A percentile compares a stretch with the other conserved stretches of the same genome.
These are phyloP conservation scores for Purpureocillium lavendulum DNA, from an alignment of 2,329 filamentous ascomycete genomes.

Conservation along the genomic window DNA sequence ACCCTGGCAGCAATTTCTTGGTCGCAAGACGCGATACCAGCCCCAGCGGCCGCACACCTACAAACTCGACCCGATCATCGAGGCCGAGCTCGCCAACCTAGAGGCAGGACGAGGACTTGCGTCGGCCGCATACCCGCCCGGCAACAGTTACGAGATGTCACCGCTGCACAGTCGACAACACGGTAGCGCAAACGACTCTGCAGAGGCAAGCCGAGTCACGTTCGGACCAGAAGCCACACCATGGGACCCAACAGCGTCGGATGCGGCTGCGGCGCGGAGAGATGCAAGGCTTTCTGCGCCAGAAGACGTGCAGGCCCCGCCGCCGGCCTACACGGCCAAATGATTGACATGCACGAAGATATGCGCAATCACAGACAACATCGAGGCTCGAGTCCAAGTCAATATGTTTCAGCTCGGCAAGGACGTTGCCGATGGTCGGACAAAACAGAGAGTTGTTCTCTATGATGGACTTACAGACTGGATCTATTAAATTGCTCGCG, in stretches of 20 bases:
- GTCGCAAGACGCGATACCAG: background rate
- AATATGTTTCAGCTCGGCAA: too few species aligned
- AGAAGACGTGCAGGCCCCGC: too few species aligned
- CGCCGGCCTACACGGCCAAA: too few species aligned
- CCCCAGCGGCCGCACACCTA: background rate
- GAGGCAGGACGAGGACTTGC: background rate
- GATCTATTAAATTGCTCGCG: too few species aligned
- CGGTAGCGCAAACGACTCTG: too few species aligned
- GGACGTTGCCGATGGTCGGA: too few species aligned
- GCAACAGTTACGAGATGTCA: background rate
- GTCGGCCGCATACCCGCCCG: background rate
- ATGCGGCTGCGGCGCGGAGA: background rate
- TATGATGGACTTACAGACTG: too few species aligned
- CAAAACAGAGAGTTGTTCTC: too few species aligned
- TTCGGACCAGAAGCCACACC: background rate
- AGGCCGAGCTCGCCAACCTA: background rate
- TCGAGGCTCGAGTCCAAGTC: too few species aligned
- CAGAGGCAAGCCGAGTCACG: background rate
- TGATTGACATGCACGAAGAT: too few species aligned
- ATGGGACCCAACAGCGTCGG: background rate
- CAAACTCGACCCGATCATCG: background rate
- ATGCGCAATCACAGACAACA: too few species aligned
- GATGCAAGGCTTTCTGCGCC: too few species aligned
- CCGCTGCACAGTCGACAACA: background rate
- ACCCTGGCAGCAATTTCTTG: background rate